Evolutionary conservation across 2,329 filamentous ascomycete species (phyloP).

Genomic region (Venturia effusa): DNA sequence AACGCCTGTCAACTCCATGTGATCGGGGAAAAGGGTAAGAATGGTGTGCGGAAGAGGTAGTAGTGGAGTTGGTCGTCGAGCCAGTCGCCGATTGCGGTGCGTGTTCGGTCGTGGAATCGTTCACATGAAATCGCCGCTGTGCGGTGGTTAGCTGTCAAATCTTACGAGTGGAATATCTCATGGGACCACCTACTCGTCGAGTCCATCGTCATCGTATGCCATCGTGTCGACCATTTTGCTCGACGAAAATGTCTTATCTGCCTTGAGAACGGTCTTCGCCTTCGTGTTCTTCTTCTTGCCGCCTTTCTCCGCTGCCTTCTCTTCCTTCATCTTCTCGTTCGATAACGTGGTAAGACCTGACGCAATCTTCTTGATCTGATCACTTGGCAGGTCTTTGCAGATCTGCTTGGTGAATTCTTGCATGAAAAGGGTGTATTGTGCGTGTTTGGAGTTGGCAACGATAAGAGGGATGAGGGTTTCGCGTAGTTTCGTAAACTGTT

Average conservation of each 20-base stretch:
- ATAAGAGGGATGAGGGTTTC: conserved; percentile 72
- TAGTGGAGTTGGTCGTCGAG: not conserved
- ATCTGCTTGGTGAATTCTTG: conserved; percentile 86
- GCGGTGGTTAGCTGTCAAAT: conserved; percentile 13
- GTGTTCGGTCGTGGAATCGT: not conserved
- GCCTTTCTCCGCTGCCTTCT: conserved; percentile 87
- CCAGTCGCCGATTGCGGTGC: not conserved
- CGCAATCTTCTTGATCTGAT: conserved; percentile 93
- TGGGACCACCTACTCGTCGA: conserved; percentile 70
- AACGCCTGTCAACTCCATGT: not conserved
- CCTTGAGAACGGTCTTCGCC: conserved; percentile 77
- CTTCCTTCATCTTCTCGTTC: conserved; percentile 98
- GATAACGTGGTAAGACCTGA: conserved; percentile 77
- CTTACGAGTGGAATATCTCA: not conserved
- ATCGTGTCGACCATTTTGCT: conserved; percentile 53
- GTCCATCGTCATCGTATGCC: conserved; percentile 66
- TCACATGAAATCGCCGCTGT: conserved; percentile 66
- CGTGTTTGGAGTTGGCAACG: conserved; percentile 65
- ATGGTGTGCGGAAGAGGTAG: not conserved
- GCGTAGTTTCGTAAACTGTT: conserved; percentile 72
- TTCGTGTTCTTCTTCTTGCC: conserved; percentile 99
- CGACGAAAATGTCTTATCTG: conserved; percentile 43
- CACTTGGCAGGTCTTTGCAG: conserved; percentile 74
- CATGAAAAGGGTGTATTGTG: conserved; percentile 80
- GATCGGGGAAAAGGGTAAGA: not conserved